Evolutionary conservation across 805 yeast genomes (phyloP).

Genomic region (Saccharomycopsis guyanensis): DNA sequence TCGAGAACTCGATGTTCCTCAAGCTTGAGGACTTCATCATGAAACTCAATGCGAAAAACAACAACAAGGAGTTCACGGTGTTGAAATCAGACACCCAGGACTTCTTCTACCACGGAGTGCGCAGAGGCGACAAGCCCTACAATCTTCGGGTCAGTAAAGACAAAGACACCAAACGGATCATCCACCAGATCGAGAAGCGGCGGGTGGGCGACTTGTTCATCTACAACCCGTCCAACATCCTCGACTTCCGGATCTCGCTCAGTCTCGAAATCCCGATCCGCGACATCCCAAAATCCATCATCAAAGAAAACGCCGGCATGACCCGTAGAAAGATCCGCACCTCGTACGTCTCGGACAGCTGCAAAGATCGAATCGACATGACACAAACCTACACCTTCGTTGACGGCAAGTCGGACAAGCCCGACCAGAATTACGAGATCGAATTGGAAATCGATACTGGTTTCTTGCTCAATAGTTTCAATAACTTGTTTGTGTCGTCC

Average conservation of each 20-base stretch:
- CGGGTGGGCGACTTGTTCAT: conserved; percentile 67
- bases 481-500: conserved; percentile 28
- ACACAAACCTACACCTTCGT: conserved; percentile 42
- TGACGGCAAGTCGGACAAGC: conserved; percentile 25
- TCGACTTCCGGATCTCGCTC: conserved; percentile 70
- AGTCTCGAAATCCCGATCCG: conserved; percentile 70
- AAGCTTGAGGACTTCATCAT: conserved; percentile 48
- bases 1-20: conserved; percentile 54
- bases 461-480: conserved; percentile 34
- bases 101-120: conserved; percentile 51
- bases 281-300: conserved; percentile 47
- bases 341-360: conserved; percentile 65
- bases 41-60: conserved; percentile 44
- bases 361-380: conserved; percentile 65
- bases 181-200: conserved; percentile 64
- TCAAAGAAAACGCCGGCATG: conserved; percentile 45
- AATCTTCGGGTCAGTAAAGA: conserved; percentile 62
- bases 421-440: conserved; percentile 33
- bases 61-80: conserved; percentile 46
- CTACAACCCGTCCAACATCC: conserved; percentile 67
- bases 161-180: conserved; percentile 55
- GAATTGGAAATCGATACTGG: conserved; percentile 46
- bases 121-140: conserved; percentile 57
- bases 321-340: conserved; percentile 67
- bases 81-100: conserved; percentile 60